Base-by-base conservation (phyloP, 257 asterid genomes). In the Mentha longifolia region DNA sequence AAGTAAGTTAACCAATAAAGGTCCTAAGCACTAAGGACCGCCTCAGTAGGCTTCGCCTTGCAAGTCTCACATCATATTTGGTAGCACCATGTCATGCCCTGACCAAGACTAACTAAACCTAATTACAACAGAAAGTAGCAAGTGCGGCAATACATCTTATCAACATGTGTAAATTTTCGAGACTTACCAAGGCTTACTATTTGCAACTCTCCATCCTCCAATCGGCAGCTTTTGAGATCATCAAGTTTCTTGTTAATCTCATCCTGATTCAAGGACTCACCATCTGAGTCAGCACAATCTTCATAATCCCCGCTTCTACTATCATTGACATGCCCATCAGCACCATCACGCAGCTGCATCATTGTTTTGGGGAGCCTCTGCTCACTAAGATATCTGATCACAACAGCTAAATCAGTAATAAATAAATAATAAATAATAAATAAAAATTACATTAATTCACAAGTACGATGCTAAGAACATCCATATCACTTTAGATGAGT, bases 331-430 rank as follows among this genome's bases (percentile, higher is more conserved):
- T 83, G 85, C 72, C 82, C 82, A 43, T 80, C 81, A 75, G 75
- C 55, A 7, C 79, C 82, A 80, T 82, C 86, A 76, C 83, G 92
- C 82, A 87, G 77, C 80, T 81, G 81, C 76, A 79, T 61, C 99
- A 95, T 95, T 83, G 81, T 81, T 81, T 79, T 76, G 14, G 99
- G 95, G 45, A 88, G 92, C 86, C 82, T 87, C 70, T 80, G 94
- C 71, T 89, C 94, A 41, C 89, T 87, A 74, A 95, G 91, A 87
- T 85, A 95, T 85, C 99, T 95, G 82, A 78, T 62, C 65, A 60
- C 76, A 64, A 47, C 64, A 67, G 61, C 59, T 65, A 75, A 61
- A 45, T 73, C 8, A 56, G 71, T 63, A 1, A 10, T 0, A 39
- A 3, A 39, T 39, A 9, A 39, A n/a, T n/a, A n/a, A n/a, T n/a